A percentile compares a stretch with the other conserved stretches of the same genome.
Conservation (phyloP, 2,329 filamentous ascomycete genomes). For the Dothistroma pini region DNA sequence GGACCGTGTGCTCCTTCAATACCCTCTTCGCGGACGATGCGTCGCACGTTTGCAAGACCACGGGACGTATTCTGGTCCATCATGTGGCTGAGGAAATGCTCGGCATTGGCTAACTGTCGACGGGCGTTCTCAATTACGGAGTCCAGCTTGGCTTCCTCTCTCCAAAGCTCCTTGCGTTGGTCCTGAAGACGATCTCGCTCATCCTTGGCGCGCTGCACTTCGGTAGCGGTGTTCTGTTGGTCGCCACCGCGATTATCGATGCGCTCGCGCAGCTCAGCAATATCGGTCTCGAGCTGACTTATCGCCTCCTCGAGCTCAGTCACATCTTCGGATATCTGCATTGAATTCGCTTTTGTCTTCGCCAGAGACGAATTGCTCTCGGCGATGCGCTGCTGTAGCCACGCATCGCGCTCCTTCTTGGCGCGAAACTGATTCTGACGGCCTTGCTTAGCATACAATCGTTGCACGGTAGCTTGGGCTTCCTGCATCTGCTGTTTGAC, state of each 20-base stretch:
- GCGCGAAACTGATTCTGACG: constrained; percentile 82
- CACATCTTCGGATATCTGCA: constrained; percentile 83
- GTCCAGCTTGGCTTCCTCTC: constrained; percentile 84
- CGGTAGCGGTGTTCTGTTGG: constrained; percentile 66
- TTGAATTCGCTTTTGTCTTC: constrained; percentile 76
- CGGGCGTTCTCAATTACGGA: constrained; percentile 72
- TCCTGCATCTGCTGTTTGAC: constrained; percentile 69
- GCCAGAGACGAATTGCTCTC: constrained; percentile 73
- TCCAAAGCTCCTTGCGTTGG: constrained; percentile 79
- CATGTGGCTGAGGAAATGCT: constrained; percentile 72
- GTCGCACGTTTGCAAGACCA: constrained; percentile 80
- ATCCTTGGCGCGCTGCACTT: constrained; percentile 74
- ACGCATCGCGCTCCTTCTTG: constrained; percentile 83
- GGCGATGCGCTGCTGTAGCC: constrained; percentile 73
- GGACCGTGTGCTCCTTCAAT: constrained; percentile 89
- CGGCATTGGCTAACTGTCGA: constrained; percentile 72
- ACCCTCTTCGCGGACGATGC: constrained; percentile 73
- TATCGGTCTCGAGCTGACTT: constrained; percentile 66
- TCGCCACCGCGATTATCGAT: constrained; percentile 77
- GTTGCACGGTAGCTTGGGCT: constrained; percentile 69
- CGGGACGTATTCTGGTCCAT: constrained; percentile 88
- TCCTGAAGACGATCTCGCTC: constrained; percentile 75
- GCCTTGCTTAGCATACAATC: constrained; percentile 88
- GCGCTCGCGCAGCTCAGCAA: constrained; percentile 64
- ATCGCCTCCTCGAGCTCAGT: constrained; percentile 68